Percentiles rank a stretch among this genome's conserved stretches.
phyloP scores from a whole-genome alignment of 2,329 filamentous ascomycete species.

The Myriosclerotinia duriaeana region DNA sequence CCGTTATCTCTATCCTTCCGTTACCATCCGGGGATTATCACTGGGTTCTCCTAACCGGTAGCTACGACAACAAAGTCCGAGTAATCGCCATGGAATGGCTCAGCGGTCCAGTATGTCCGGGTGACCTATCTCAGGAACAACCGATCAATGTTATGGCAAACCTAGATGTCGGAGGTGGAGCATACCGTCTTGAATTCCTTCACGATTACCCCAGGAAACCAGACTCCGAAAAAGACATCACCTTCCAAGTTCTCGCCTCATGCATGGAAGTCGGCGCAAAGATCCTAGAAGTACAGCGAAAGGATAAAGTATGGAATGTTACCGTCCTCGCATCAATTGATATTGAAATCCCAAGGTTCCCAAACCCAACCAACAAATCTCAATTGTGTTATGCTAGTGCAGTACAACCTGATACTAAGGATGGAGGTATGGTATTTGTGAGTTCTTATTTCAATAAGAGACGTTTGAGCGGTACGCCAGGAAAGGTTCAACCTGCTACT shows the following conservation, averaged over 20 bases:
- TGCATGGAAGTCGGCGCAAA: slow-evolving; percentile 90
- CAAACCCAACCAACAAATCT: slow-evolving; percentile 65
- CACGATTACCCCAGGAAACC: slow-evolving; percentile 27
- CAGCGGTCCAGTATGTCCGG: background rate
- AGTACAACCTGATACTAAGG: slow-evolving; percentile 47
- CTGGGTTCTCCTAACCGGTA: slow-evolving; percentile 74
- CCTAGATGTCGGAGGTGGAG: slow-evolving; percentile 70
- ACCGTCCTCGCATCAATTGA: slow-evolving; percentile 47
- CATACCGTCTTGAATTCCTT: slow-evolving; percentile 79
- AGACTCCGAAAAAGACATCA: slow-evolving; percentile 28
- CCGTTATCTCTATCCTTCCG: slow-evolving; percentile 83
- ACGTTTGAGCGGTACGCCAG: slow-evolving; percentile 13
- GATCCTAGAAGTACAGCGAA: slow-evolving; percentile 53
- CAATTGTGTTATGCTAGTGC: slow-evolving; percentile 94
- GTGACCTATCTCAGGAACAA: slow-evolving; percentile 43
- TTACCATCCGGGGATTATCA: slow-evolving; percentile 49
- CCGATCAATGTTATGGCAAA: slow-evolving; percentile 12
- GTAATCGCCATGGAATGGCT: slow-evolving; percentile 52
- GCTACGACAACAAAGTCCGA: slow-evolving; percentile 83
- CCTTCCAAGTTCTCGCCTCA: slow-evolving; percentile 68
- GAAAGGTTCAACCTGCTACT: background rate
- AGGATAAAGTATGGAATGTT: slow-evolving; percentile 55
- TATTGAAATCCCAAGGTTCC: slow-evolving; percentile 1
- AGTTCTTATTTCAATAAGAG: slow-evolving; percentile 22
- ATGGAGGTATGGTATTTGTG: slow-evolving; percentile 21